phyloP scores from a whole-genome alignment of 1,139 yeast species.

The Nakaseomyces delphensis region DNA sequence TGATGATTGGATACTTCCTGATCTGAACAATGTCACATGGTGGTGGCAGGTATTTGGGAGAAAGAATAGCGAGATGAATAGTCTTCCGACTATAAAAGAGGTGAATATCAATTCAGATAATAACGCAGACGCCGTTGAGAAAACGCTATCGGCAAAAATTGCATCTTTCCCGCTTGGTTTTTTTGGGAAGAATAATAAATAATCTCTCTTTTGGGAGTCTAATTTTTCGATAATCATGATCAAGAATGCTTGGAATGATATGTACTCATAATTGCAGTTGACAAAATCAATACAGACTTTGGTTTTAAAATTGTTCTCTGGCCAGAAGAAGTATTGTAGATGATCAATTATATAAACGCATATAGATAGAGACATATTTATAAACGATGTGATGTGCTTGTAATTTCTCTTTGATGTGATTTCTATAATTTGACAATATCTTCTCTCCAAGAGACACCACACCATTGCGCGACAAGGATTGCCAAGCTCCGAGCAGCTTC shows the following conservation, averaged over 20 bases:
- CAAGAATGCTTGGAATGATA: no score
- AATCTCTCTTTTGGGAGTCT: no score
- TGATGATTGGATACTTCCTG: constrained; percentile 54
- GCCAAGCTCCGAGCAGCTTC: constrained; percentile 53
- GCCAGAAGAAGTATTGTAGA: no score
- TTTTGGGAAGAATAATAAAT: constrained; percentile 3
- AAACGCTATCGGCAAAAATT: background rate
- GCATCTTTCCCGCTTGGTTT: constrained; percentile 17
- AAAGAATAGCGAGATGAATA: constrained; percentile 70
- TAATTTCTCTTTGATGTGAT: background rate
- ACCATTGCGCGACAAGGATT: constrained; percentile 63
- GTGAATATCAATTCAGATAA: background rate
- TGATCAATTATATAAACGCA: no score
- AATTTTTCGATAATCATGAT: no score
- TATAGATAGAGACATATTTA: no score
- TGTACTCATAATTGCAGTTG: no score
- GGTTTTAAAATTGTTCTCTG: no score
- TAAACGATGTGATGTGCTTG: no score
- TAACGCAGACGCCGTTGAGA: background rate
- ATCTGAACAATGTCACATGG: constrained; percentile 63
- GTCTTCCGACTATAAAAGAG: background rate
- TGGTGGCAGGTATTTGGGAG: constrained; percentile 84
- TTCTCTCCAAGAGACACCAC: constrained; percentile 56
- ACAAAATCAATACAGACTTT: no score
- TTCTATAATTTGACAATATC: constrained; percentile 24